Evolutionary conservation across 768 basidiomycete genomes (phyloP), one percentile per base, ranked within the genome.

Genomic region (Baorangia bicolor): DNA sequence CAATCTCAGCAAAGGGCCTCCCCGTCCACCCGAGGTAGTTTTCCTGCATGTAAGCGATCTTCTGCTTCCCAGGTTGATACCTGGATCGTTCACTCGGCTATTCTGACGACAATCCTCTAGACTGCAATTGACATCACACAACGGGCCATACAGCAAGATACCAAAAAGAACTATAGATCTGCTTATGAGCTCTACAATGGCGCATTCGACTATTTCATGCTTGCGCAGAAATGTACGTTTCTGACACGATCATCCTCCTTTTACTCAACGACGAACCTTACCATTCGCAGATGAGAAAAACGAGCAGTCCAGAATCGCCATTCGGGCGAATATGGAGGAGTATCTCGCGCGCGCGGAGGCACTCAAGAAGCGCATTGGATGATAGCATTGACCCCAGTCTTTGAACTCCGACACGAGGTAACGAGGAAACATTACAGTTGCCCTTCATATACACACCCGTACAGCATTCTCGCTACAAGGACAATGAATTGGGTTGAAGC

Each of bases 131-230:
- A 91, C 60, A 83, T 96, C 46, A 90, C 95, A 12, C 88, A 93
- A 73, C 82, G 81, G 64, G 94, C 94, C 42, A 91, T 94, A 64
- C 91, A 93, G 53, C 87, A 90, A 62, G 96, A 98, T 74, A 79
- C 80, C 57, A 92, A 92, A 73, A 85, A 88, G 74, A 92, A 95
- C 73, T 95, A 95, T 76, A 78, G 81, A 14, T 92, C 94, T 67
- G 94, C 94, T 16, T 95, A 91, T 81, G 92, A 89, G 75, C 82
- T 86, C 57, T 95, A 96, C 74, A 87, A 88, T 74, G 94, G 96
- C 77, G 82, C 92, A 4, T 79, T 98, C 52, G 96, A 98, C 69
- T 98, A 94, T 73, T 98, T 98, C 74, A 92, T 97, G 88, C 88
- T 97, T 65, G 93, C 94, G 7, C 78, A 93, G 66, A 94, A 93